Conservation (phyloP, 495 filamentous ascomycete genomes). For the Penicillium goetzii region DNA sequence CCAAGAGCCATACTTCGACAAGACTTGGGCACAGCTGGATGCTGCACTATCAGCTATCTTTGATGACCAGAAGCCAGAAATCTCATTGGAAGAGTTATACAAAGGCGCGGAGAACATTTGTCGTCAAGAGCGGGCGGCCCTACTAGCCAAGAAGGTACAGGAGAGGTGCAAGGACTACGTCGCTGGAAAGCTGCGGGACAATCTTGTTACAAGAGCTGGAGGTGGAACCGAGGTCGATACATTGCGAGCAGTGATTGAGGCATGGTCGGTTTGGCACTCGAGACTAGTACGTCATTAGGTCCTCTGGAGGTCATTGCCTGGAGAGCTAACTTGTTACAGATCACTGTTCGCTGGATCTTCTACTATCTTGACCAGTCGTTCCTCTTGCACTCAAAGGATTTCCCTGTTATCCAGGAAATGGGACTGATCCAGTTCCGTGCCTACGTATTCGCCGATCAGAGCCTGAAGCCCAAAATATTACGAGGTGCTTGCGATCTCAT, state of each 20-base stretch:
- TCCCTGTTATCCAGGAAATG: conserved; percentile 61
- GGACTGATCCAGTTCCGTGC: conserved; percentile 60
- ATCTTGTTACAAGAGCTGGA: conserved; percentile 53
- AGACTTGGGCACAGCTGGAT: conserved; percentile 71
- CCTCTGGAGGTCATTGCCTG: conserved; percentile 7
- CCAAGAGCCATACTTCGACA: conserved; percentile 72
- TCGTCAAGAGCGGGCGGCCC: conserved; percentile 68
- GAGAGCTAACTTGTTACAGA: conserved; percentile 47
- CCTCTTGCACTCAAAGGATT: conserved; percentile 66
- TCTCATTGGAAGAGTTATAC: conserved; percentile 85
- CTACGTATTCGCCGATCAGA: conserved; percentile 57
- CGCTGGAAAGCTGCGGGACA: conserved; percentile 54
- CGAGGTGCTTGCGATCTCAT: conserved; percentile 77
- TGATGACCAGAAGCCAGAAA: conserved; percentile 56
- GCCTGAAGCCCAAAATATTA: conserved; percentile 59
- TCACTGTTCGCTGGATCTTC: conserved; percentile 80
- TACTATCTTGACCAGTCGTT: conserved; percentile 91
- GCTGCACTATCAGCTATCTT: conserved; percentile 75
- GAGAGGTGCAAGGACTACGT: conserved; percentile 67
- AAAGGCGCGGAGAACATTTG: conserved; percentile 89
- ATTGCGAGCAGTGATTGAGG: conserved; percentile 63
- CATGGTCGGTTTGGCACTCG: conserved; percentile 79
- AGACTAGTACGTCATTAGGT: conserved; percentile 62
- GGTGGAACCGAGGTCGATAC: conserved; percentile 61
- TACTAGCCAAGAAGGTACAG: conserved; percentile 64